Conservation (phyloP, 495 filamentous ascomycete genomes). For the Talaromyces proteolyticus region DNA sequence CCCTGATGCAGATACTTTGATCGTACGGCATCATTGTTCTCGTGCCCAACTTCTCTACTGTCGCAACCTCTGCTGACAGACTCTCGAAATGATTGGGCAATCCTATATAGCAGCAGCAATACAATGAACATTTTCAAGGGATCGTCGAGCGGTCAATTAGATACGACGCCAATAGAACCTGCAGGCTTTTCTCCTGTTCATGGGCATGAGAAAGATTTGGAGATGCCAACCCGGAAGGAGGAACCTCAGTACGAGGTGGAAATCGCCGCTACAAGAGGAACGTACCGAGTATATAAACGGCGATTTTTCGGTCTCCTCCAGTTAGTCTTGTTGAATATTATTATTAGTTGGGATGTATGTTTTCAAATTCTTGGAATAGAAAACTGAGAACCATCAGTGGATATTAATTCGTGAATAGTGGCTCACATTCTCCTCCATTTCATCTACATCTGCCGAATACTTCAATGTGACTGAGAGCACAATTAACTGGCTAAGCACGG, state of each 20-base stretch:
- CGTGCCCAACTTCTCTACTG: too few relatives aligned
- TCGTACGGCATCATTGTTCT: too few relatives aligned
- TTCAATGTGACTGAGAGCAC: constrained; percentile 68
- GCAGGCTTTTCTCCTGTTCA: too few relatives aligned
- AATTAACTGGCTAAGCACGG: constrained; percentile 90
- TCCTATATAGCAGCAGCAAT: not conserved
- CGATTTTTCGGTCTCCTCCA: constrained; percentile 84
- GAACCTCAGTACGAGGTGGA: not conserved
- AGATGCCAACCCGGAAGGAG: not conserved
- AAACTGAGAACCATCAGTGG: not conserved
- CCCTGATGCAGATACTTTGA: too few relatives aligned
- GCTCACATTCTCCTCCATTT: constrained; percentile 88
- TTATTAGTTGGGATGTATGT: constrained; percentile 93
- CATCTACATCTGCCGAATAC: constrained; percentile 67
- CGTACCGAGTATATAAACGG: constrained; percentile 78
- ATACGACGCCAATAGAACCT: too few relatives aligned
- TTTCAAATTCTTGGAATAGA: not conserved
- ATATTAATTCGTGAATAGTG: constrained; percentile 47
- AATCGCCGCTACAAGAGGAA: not conserved
- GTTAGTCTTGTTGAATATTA: constrained; percentile 81
- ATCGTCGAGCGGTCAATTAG: not conserved
- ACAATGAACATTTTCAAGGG: not conserved
- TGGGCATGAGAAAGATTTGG: not conserved
- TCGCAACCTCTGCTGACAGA: not conserved
- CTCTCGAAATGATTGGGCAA: not conserved